A percentile compares a stretch with the other conserved stretches of the same genome.
Evolutionary conservation across 495 filamentous ascomycete species (phyloP).

Genomic region (Monascus purpureus): DNA sequence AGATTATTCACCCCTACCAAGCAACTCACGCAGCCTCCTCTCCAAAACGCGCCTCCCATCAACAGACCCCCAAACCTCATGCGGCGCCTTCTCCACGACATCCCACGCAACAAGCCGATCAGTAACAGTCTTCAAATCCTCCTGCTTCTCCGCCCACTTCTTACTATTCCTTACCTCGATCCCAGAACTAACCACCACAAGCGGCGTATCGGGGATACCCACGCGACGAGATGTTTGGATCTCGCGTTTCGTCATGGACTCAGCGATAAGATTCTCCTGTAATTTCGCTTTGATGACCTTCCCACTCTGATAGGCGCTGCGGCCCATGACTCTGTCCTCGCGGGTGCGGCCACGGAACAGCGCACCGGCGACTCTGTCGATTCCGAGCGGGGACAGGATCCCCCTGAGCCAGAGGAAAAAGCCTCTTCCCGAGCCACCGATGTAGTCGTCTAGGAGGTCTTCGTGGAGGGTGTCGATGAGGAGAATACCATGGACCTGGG

Average conservation of each 20-base stretch:
- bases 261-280: conserved; percentile 82
- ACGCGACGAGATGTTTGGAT: conserved; percentile 62
- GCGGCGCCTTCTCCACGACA: conserved; percentile 69
- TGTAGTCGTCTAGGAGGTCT: conserved; percentile 47
- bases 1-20: conserved; percentile 19
- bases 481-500: conserved; percentile 61
- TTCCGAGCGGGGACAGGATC: conserved; percentile 68
- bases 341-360: conserved; percentile 63
- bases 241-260: conserved; percentile 68
- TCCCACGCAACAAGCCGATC: conserved; percentile 71
- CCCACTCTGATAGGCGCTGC: conserved; percentile 60
- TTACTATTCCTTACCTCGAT: conserved; percentile 37
- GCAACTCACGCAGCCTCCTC: conserved; percentile 48
- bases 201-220: conserved; percentile 54
- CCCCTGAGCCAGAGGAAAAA: conserved; percentile 79
- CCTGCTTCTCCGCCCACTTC: conserved; percentile 68
- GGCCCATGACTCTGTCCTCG: conserved; percentile 75
- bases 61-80: conserved; percentile 64
- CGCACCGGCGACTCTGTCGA: conserved; percentile 65
- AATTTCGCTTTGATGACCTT: conserved; percentile 77
- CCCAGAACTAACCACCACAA: conserved; percentile 76
- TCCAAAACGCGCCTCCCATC: conserved; percentile 59
- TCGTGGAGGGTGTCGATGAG: conserved; percentile 83
- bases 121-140: conserved; percentile 67
- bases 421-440: conserved; percentile 55